A percentile compares a stretch with the other conserved stretches of the same genome.
These are phyloP conservation scores for Phytophthora sansomeana DNA, from an alignment of 352 stramenopile genomes.

Conservation along the genomic window DNA sequence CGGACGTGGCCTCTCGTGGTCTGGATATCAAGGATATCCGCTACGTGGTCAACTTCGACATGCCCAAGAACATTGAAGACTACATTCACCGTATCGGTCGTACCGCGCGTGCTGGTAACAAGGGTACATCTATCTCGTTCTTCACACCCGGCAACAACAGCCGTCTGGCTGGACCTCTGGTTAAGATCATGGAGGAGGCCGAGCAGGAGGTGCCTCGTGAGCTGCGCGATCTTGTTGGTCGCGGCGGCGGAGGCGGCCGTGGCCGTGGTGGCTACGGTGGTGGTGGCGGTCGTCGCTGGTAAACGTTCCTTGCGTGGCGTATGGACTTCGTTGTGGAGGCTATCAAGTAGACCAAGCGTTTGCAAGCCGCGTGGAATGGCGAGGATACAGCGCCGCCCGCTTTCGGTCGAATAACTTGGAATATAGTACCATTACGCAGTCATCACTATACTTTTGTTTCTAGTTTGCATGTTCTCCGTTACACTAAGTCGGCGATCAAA, in stretches of 20 bases:
- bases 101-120: conserved; percentile 97
- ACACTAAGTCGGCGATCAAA: conserved; percentile 25
- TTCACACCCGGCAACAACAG: conserved; percentile 92
- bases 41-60: conserved; percentile 99
- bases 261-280: conserved; percentile 66
- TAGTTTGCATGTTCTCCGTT: conserved; percentile 4
- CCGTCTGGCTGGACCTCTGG: conserved; percentile 78
- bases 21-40: conserved; percentile 99
- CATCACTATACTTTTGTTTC: neutral
- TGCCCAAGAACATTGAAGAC: conserved; percentile 98
- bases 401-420: conserved; percentile 28
- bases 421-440: conserved; percentile 18
- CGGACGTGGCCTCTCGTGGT: conserved; percentile 99
- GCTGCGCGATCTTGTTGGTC: conserved; percentile 72
- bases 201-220: conserved; percentile 91
- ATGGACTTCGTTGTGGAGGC: conserved; percentile 8
- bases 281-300: conserved; percentile 59
- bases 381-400: conserved; percentile 14
- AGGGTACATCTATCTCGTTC: conserved; percentile 95
- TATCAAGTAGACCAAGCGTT: conserved; percentile 11
- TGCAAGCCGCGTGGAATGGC: conserved; percentile 5
- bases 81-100: conserved; percentile 99
- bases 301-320: conserved; percentile 30
- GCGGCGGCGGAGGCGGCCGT: conserved; percentile 66
- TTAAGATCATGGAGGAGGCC: conserved; percentile 92